These are phyloP conservation scores for Ganoderma multipileum DNA, from an alignment of 1,284 basidiomycete species.

Conservation along the genomic window DNA sequence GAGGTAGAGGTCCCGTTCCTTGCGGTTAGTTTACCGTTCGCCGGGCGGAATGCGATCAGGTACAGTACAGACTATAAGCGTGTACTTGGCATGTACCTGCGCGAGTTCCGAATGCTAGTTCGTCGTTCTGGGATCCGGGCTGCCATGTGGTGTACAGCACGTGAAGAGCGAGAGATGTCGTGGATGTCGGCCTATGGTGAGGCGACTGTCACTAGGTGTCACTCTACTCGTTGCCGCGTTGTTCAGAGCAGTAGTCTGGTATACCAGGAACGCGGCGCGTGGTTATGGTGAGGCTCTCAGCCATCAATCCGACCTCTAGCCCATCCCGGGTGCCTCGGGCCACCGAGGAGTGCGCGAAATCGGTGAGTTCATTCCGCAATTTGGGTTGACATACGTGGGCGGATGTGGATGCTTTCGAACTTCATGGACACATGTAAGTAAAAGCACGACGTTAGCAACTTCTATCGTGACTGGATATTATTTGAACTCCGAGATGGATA, in stretches of 20 bases:
- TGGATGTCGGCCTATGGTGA: constrained; percentile 14
- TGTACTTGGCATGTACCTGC: neutral
- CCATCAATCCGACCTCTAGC: neutral
- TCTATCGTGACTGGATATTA: neutral
- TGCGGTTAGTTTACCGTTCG: neutral
- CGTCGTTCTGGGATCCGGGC: neutral
- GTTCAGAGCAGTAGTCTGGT: neutral
- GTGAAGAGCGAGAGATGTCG: neutral
- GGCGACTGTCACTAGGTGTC: neutral
- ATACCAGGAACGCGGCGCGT: neutral
- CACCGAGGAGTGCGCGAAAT: neutral
- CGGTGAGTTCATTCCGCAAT: neutral
- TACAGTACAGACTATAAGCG: neutral
- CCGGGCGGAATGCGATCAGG: neutral
- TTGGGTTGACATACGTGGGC: too few species aligned
- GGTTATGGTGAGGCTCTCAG: neutral
- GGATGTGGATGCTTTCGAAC: too few species aligned
- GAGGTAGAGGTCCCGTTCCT: neutral
- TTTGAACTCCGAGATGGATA: neutral
- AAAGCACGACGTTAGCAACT: neutral
- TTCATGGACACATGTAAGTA: neutral
- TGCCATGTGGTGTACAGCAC: neutral
- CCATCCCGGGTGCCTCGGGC: neutral
- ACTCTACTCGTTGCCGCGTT: neutral
- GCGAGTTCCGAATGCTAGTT: neutral